Percentiles rank a stretch among this genome's conserved stretches.
phyloP scores from a whole-genome alignment of 2,329 filamentous ascomycete genomes.

The Hypoxylon sp. region DNA sequence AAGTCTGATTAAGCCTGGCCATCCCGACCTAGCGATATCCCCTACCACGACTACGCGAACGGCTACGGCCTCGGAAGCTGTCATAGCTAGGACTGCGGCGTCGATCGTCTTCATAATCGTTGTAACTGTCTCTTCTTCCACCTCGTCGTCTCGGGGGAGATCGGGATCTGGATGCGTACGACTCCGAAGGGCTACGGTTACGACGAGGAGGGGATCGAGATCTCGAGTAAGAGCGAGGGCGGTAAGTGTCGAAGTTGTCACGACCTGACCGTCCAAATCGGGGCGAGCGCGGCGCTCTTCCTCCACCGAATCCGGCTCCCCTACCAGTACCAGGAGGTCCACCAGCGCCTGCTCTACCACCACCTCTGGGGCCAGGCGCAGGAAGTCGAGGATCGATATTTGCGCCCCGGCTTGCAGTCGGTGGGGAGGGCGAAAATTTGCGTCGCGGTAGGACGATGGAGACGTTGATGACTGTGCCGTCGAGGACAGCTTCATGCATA shows the following conservation, averaged over 20 bases:
- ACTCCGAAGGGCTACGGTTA: constrained; percentile 52
- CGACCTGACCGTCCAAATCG: constrained; percentile 50
- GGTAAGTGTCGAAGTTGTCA: constrained; percentile 70
- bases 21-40: constrained; percentile 53
- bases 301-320: constrained; percentile 53
- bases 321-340: constrained; percentile 56
- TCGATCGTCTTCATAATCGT: constrained; percentile 55
- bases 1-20: not conserved
- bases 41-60: constrained; percentile 59
- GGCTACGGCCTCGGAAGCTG: constrained; percentile 60
- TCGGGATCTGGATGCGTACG: constrained; percentile 55
- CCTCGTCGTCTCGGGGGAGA: constrained; percentile 55
- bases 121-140: constrained; percentile 54
- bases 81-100: constrained; percentile 65
- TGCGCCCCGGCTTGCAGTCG: constrained; percentile 74
- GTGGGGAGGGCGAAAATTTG: constrained; percentile 85
- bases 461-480: constrained; percentile 86
- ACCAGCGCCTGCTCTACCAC: constrained; percentile 56
- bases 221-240: constrained; percentile 69
- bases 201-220: constrained; percentile 60
- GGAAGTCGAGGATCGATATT: constrained; percentile 71
- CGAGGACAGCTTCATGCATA: constrained; percentile 98
- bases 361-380: constrained; percentile 56
- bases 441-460: constrained; percentile 89
- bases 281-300: constrained; percentile 48